phyloP scores from a whole-genome alignment of 2,329 filamentous ascomycete genomes.

The Fusarium sp. region DNA sequence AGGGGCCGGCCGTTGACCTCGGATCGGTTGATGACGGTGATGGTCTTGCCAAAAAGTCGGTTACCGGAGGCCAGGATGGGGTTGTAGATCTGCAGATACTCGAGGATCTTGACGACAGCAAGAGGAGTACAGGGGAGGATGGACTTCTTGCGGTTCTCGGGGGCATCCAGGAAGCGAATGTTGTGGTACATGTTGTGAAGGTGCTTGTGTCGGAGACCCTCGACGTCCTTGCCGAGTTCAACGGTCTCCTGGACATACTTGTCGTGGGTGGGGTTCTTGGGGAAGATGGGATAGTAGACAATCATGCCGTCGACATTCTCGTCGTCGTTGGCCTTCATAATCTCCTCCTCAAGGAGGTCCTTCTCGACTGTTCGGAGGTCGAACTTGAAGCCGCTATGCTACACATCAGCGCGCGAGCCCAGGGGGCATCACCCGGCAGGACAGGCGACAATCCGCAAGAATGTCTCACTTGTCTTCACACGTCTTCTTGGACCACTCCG shows the following conservation, averaged over 20 bases:
- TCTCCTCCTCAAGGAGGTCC: constrained; percentile 90
- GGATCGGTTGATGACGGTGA: constrained; percentile 96
- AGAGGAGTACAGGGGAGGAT: constrained; percentile 96
- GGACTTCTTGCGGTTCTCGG: constrained; percentile 85
- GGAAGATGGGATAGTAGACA: constrained; percentile 98
- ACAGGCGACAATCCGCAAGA: constrained; percentile 38
- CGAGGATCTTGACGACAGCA: constrained; percentile 96
- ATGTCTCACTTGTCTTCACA: constrained; percentile 90
- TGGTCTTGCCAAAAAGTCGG: constrained; percentile 91
- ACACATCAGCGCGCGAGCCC: constrained; percentile 45
- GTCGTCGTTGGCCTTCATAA: constrained; percentile 89
- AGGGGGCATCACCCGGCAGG: constrained; percentile 37
- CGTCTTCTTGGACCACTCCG: constrained; percentile 97
- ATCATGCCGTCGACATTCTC: constrained; percentile 87
- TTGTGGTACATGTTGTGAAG: constrained; percentile 99
- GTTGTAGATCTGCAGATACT: constrained; percentile 97
- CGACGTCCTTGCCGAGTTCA: constrained; percentile 91
- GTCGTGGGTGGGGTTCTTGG: constrained; percentile 84
- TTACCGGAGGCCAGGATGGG: constrained; percentile 93
- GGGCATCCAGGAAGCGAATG: constrained; percentile 90
- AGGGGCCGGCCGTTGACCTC: constrained; percentile 96
- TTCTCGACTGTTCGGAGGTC: constrained; percentile 87
- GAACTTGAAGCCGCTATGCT: constrained; percentile 86
- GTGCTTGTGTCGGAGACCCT: constrained; percentile 93
- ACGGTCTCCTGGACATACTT: constrained; percentile 97